phyloP scores from a whole-genome alignment of 208 protist species.

The Novymonas esmeraldas region DNA sequence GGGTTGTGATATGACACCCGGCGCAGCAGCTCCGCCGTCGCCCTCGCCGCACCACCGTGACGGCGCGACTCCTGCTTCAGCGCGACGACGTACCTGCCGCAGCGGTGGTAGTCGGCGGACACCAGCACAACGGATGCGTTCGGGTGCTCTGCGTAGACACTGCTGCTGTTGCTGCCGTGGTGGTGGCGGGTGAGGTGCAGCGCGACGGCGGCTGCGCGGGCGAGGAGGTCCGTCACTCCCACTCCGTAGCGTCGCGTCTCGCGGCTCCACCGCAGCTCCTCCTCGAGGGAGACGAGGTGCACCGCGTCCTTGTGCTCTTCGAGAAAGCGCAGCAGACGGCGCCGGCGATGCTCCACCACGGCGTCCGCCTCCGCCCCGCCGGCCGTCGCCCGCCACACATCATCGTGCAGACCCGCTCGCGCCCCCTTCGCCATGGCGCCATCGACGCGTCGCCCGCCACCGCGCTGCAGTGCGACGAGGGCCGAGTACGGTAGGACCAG shows the following conservation, averaged over 20 bases:
- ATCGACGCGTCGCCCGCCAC: constrained; percentile 49
- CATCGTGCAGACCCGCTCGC: constrained; percentile 37
- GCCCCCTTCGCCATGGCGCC: constrained; percentile 38
- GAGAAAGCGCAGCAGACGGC: constrained; percentile 60
- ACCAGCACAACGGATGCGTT: constrained; percentile 43
- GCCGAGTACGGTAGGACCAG: constrained; percentile 81
- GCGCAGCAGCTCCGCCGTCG: too few species aligned
- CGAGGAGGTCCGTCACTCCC: constrained; percentile 49
- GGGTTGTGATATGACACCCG: constrained; percentile 87
- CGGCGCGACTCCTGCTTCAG: constrained; percentile 39
- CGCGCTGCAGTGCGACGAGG: constrained; percentile 56
- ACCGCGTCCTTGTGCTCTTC: constrained; percentile 60
- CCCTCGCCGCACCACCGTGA: not conserved
- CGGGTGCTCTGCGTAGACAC: constrained; percentile 32
- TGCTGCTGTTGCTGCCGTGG: constrained; percentile 11
- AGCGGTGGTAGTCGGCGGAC: constrained; percentile 54
- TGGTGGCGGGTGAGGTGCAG: constrained; percentile 67
- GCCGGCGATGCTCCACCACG: constrained; percentile 54
- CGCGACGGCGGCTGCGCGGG: constrained; percentile 62
- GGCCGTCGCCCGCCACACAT: constrained; percentile 41
- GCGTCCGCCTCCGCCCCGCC: constrained; percentile 39
- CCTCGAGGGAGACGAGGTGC: constrained; percentile 79
- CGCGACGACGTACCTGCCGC: constrained; percentile 70
- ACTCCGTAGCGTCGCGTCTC: constrained; percentile 81
- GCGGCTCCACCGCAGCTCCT: constrained; percentile 72